Conservation (phyloP, 23 red algal species). For the Chondrus crispus region DNA sequence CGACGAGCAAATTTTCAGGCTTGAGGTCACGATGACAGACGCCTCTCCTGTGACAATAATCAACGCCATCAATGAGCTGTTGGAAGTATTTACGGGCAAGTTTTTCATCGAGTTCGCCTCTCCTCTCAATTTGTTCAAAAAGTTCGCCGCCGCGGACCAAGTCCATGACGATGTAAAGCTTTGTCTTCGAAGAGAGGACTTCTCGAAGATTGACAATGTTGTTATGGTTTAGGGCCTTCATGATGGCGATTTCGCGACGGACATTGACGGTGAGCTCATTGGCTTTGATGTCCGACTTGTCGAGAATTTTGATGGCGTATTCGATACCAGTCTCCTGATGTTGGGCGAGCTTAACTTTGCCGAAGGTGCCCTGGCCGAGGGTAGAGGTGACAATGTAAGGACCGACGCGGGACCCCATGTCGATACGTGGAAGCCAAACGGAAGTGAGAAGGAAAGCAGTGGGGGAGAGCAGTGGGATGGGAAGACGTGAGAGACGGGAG, state of each 20-base stretch:
- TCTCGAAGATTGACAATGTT: conserved; percentile 92
- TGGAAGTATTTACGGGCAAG: conserved; percentile 83
- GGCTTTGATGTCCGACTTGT: conserved; percentile 87
- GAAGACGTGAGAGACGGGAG: background rate
- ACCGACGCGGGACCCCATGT: conserved; percentile 68
- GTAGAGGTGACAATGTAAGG: conserved; percentile 84
- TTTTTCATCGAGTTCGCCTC: conserved; percentile 74
- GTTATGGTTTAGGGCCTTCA: conserved; percentile 86
- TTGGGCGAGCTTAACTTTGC: conserved; percentile 85
- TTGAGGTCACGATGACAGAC: conserved; percentile 94
- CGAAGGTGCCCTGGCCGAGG: conserved; percentile 84
- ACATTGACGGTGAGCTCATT: conserved; percentile 89
- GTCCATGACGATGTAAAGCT: conserved; percentile 95
- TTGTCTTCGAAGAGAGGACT: conserved; percentile 72
- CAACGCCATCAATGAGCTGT: conserved; percentile 87
- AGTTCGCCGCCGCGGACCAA: conserved; percentile 91
- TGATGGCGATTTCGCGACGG: conserved; percentile 88
- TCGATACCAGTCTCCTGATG: conserved; percentile 73
- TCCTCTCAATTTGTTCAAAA: conserved; percentile 83
- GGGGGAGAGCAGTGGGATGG: background rate
- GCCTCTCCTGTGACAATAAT: conserved; percentile 82
- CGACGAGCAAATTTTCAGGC: conserved; percentile 88
- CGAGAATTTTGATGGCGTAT: conserved; percentile 87
- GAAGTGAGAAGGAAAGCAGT: background rate
- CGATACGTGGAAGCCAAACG: background rate